phyloP scores from a whole-genome alignment of 1,139 yeast species.

The Arxiozyma heterogenica region DNA sequence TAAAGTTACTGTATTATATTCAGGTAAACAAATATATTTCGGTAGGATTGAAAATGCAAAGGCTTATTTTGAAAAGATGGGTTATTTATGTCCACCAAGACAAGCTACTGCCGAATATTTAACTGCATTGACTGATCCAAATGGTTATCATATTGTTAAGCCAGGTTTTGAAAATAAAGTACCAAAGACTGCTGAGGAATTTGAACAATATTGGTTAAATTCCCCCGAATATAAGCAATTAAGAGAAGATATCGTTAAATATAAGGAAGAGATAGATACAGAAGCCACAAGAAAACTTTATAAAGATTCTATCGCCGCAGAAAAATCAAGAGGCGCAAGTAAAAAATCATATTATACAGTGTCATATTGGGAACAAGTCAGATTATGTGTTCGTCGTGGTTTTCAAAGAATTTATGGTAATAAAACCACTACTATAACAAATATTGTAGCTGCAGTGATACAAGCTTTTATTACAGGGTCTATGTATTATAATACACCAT shows the following conservation, averaged over 20 bases:
- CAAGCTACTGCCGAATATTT: slow-evolving; percentile 52
- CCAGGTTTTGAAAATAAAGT: slow-evolving; percentile 50
- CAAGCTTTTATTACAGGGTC: slow-evolving; percentile 46
- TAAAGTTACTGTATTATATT: slow-evolving; percentile 37
- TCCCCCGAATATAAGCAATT: slow-evolving; percentile 42
- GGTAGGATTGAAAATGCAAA: slow-evolving; percentile 38
- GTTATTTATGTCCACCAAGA: slow-evolving; percentile 45
- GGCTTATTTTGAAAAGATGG: slow-evolving; percentile 39
- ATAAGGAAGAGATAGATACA: slow-evolving; percentile 34
- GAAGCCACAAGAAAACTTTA: slow-evolving; percentile 35
- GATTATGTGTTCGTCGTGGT: slow-evolving; percentile 40
- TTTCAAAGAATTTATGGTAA: slow-evolving; percentile 46
- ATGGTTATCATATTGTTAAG: slow-evolving; percentile 29
- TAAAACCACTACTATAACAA: slow-evolving; percentile 40
- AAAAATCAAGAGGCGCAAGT: slow-evolving; percentile 33
- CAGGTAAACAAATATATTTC: slow-evolving; percentile 39
- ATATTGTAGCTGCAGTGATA: slow-evolving; percentile 38
- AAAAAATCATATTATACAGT: slow-evolving; percentile 41
- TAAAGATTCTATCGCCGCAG: slow-evolving; percentile 35
- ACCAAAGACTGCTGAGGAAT: slow-evolving; percentile 63
- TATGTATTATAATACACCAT: slow-evolving; percentile 37
- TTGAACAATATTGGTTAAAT: slow-evolving; percentile 54
- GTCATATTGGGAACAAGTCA: slow-evolving; percentile 39
- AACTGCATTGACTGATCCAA: slow-evolving; percentile 47
- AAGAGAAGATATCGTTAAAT: slow-evolving; percentile 39